Percentiles rank a stretch among this genome's conserved stretches.
Evolutionary conservation across 23 red algal species (phyloP).

Genomic region (Agarophyton chilense): DNA sequence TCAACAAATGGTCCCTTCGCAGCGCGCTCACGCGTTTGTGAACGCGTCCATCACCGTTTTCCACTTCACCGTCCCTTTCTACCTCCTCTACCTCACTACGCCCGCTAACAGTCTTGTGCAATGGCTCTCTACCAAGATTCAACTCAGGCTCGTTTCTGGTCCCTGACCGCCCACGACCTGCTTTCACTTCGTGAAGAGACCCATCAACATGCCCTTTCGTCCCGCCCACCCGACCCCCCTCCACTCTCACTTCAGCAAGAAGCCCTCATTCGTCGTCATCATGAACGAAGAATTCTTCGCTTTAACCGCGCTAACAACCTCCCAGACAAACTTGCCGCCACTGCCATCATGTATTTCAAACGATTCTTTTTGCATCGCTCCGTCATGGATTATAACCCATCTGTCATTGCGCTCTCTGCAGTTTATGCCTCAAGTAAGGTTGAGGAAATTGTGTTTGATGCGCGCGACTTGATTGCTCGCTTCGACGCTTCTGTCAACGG

Average conservation of each 20-base stretch:
- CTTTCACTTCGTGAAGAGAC: conserved; percentile 13
- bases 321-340: conserved; percentile 63
- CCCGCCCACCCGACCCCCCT: background rate
- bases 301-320: conserved; percentile 46
- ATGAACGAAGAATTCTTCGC: conserved; percentile 71
- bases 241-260: conserved; percentile 49
- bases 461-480: conserved; percentile 33
- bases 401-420: conserved; percentile 56
- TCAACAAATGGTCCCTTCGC: too few relatives aligned
- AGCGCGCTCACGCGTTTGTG: too few relatives aligned
- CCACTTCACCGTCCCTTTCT: background rate
- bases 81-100: background rate
- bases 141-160: conserved; percentile 68
- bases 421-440: conserved; percentile 73
- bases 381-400: conserved; percentile 74
- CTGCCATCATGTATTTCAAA: conserved; percentile 83
- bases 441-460: conserved; percentile 68
- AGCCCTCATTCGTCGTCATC: conserved; percentile 56
- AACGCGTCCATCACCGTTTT: background rate
- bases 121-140: conserved; percentile 66
- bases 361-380: conserved; percentile 76
- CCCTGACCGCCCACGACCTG: conserved; percentile 23
- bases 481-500: conserved; percentile 55
- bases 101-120: background rate
- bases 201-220: conserved; percentile 1